Percentiles rank a stretch among this genome's conserved stretches.
Evolutionary conservation across 2,329 filamentous ascomycete species (phyloP).

Genomic region (Sporothrix variecibatus): DNA sequence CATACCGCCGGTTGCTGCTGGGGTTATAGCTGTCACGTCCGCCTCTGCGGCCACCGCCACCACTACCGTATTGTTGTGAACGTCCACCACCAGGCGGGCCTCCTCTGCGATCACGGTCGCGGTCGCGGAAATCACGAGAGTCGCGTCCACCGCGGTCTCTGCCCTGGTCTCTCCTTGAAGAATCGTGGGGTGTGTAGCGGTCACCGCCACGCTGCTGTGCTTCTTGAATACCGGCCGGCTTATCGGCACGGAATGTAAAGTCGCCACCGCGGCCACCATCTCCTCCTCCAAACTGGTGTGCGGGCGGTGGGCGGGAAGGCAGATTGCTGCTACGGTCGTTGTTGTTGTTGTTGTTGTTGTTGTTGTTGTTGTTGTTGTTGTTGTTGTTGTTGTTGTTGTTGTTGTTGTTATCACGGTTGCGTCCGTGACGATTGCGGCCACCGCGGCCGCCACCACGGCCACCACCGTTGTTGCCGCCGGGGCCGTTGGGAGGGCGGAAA

Average conservation of each 20-base stretch:
- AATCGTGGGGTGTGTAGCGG: slow-evolving; percentile 40
- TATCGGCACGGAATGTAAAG: slow-evolving; percentile 59
- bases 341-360: slow-evolving; percentile 5
- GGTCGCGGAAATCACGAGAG: background rate
- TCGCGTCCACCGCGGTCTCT: slow-evolving; percentile 20
- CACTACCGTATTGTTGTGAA: slow-evolving; percentile 9
- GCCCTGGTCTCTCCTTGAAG: slow-evolving; percentile 31
- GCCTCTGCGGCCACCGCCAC: slow-evolving; percentile 2
- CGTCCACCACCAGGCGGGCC: slow-evolving; percentile 18
- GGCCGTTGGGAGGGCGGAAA: slow-evolving; percentile 14
- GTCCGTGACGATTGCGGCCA: slow-evolving; percentile 17
- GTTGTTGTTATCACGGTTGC: slow-evolving; percentile 10
- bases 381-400: background rate
- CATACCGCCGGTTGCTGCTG: slow-evolving; percentile 19
- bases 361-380: slow-evolving; percentile 5
- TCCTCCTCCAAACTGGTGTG: background rate
- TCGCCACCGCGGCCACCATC: slow-evolving; percentile 43
- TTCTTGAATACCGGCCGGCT: slow-evolving; percentile 52
- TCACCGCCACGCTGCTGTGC: slow-evolving; percentile 51
- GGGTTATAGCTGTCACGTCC: slow-evolving; percentile 22
- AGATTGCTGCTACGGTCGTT: background rate
- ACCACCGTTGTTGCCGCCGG: slow-evolving; percentile 19
- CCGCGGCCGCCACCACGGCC: slow-evolving; percentile 6
- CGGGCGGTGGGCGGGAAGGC: slow-evolving; percentile 6
- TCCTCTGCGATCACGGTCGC: slow-evolving; percentile 14